phyloP scores from a whole-genome alignment of 2,329 filamentous ascomycete species.

The Pseudogymnoascus destructans region DNA sequence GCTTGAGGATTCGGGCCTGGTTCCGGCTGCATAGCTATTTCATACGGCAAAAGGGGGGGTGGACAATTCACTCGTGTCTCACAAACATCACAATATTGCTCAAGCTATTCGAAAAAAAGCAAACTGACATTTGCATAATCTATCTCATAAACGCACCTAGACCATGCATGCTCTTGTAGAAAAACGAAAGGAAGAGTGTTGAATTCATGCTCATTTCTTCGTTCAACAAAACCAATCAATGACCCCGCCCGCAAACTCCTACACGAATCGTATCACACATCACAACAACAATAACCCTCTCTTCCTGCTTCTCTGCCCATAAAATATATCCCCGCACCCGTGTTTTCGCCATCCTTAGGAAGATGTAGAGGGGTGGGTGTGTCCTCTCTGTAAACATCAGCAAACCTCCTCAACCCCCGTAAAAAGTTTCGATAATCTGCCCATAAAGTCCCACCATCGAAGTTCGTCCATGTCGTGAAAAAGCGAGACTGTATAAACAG shows the following conservation, averaged over 20 bases:
- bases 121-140: background rate
- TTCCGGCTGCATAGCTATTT: too few relatives aligned
- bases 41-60: background rate
- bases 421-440: background rate
- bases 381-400: background rate
- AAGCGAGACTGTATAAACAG: background rate
- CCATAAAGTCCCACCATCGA: background rate
- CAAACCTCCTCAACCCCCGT: background rate
- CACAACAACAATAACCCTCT: background rate
- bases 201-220: constrained; percentile 5
- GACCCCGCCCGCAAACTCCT: background rate
- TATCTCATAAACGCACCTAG: background rate
- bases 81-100: background rate
- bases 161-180: background rate
- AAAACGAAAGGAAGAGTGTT: background rate
- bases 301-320: background rate
- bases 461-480: background rate
- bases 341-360: background rate
- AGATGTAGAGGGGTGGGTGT: background rate
- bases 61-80: too few relatives aligned
- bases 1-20: background rate
- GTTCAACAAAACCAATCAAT: background rate
- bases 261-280: background rate
- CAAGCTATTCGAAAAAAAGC: background rate
- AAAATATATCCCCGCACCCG: background rate